Percentiles rank a stretch among this genome's conserved stretches.
phyloP scores from a whole-genome alignment of 106 monocot genomes.

The Allium cepa region DNA sequence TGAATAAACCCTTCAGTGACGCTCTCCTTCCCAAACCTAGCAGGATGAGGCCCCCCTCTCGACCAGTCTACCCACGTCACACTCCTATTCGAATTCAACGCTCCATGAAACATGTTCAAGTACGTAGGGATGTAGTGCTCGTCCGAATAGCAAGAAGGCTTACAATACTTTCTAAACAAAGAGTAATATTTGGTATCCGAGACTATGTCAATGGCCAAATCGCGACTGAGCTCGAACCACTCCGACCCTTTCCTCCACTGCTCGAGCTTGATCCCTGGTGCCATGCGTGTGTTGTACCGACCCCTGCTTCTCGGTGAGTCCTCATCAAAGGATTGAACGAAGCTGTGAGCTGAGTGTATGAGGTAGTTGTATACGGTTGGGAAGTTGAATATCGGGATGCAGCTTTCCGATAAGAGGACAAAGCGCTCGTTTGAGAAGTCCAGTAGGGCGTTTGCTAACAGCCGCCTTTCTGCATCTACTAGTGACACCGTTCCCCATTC shows the following conservation, averaged over 20 bases:
- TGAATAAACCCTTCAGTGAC: conserved; percentile 12
- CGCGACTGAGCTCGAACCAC: conserved; percentile 28
- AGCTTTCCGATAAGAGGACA: conserved; percentile 30
- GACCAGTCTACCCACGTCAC: conserved; percentile 38
- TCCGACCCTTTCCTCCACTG: conserved; percentile 30
- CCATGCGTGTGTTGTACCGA: conserved; percentile 17
- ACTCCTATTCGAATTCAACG: conserved; percentile 18
- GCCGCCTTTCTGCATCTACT: conserved; percentile 28
- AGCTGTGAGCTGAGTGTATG: conserved; percentile 19
- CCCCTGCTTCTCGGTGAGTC: conserved; percentile 17
- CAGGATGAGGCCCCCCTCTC: conserved; percentile 21
- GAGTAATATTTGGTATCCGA: conserved; percentile 19
- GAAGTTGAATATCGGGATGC: conserved; percentile 29
- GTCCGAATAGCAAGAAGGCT: conserved; percentile 20
- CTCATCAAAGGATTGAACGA: conserved; percentile 26
- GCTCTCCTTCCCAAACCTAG: conserved; percentile 15
- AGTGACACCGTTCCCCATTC: conserved; percentile 21
- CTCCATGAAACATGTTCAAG: conserved; percentile 30
- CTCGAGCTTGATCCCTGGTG: conserved; percentile 8
- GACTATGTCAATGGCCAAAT: conserved; percentile 19
- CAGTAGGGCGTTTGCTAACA: conserved; percentile 24
- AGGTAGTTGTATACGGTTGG: conserved; percentile 28
- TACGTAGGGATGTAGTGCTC: conserved; percentile 32
- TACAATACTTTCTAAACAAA: conserved; percentile 14
- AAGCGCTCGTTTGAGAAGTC: conserved; percentile 34